Conservation (phyloP, 2,329 filamentous ascomycete genomes). For the Monilinia polystroma region DNA sequence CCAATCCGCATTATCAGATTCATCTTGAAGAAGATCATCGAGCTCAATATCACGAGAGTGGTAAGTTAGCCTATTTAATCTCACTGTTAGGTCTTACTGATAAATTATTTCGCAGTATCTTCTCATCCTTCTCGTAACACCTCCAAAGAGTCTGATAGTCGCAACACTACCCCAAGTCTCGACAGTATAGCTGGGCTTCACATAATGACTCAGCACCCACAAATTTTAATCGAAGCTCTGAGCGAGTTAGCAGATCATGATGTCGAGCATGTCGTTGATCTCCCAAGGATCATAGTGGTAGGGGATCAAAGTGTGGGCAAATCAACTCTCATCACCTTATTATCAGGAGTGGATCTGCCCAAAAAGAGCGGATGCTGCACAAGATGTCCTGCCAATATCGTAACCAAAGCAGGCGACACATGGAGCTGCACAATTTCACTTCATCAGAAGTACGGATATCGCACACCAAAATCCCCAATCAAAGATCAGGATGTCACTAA, state of each 20-base stretch:
- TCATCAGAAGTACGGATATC: constrained; percentile 61
- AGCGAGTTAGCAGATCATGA: constrained; percentile 69
- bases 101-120: too few species aligned
- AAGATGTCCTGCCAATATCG: constrained; percentile 76
- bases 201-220: constrained; percentile 51
- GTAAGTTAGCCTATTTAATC: too few species aligned
- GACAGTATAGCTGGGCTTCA: not conserved
- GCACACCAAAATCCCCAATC: constrained; percentile 25
- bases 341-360: constrained; percentile 70
- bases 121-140: not conserved
- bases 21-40: too few species aligned
- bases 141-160: not conserved
- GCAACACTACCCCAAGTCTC: not conserved
- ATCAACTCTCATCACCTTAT: constrained; percentile 62
- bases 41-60: too few species aligned
- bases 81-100: too few species aligned
- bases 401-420: constrained; percentile 53
- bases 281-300: constrained; percentile 79
- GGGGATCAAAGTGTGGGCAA: constrained; percentile 87
- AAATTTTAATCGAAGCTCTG: constrained; percentile 64
- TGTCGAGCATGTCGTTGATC: constrained; percentile 62
- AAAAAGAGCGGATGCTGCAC: constrained; percentile 73
- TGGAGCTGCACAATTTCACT: constrained; percentile 72
- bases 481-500: constrained; percentile 16
- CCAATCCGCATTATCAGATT: too few species aligned